phyloP scores from a whole-genome alignment of 1,139 yeast species.

The Blastobotrys serpentis region DNA sequence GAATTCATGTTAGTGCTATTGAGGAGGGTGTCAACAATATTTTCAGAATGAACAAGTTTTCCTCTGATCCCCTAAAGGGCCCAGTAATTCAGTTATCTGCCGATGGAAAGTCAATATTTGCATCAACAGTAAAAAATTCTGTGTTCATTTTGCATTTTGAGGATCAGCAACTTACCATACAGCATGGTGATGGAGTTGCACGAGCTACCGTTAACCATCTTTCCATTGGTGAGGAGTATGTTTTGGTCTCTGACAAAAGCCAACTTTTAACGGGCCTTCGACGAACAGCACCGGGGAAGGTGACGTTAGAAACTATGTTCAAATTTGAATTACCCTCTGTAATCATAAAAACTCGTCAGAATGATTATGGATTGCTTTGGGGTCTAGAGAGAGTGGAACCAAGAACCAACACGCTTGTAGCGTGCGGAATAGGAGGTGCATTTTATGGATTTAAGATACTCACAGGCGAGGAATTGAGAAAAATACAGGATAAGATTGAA shows the following conservation, averaged over 20 bases:
- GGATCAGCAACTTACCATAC: constrained; percentile 8
- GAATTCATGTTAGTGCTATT: constrained; percentile 9
- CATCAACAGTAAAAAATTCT: constrained; percentile 20
- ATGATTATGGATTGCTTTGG: constrained; percentile 13
- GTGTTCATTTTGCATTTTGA: constrained; percentile 15
- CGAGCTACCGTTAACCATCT: constrained; percentile 19
- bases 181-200: constrained; percentile 19
- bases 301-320: constrained; percentile 15
- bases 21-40: constrained; percentile 5
- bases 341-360: constrained; percentile 9
- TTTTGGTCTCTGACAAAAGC: constrained; percentile 23
- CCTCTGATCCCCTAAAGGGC: constrained; percentile 13
- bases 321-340: constrained; percentile 18
- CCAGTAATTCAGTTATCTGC: constrained; percentile 11
- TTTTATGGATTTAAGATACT: constrained; percentile 15
- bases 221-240: constrained; percentile 15
- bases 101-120: constrained; percentile 15
- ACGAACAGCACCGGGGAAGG: constrained; percentile 6
- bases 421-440: constrained; percentile 19
- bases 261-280: constrained; percentile 18
- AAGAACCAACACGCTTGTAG: constrained; percentile 8
- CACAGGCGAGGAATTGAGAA: background rate
- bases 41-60: constrained; percentile 15
- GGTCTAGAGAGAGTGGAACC: constrained; percentile 5
- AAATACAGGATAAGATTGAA: background rate